These are phyloP conservation scores for Lagerstroemia speciosa DNA, from an alignment of 345 rosid genomes.

Conservation along the genomic window DNA sequence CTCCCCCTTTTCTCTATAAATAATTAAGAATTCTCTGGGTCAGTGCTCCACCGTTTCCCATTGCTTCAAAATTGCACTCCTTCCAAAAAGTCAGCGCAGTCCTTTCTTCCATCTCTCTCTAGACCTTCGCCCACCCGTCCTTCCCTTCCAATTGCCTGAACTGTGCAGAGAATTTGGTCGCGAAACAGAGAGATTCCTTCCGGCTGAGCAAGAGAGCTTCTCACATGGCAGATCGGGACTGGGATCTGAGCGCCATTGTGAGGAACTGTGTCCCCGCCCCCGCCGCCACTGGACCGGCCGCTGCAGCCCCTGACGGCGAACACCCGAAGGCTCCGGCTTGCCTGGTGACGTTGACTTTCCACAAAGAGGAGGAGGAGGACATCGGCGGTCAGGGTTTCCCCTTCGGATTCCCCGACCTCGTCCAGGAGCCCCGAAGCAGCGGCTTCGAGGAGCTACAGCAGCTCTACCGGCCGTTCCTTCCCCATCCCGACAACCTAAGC, in stretches of 20 bases:
- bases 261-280: slow-evolving; percentile 39
- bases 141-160: too few relatives aligned
- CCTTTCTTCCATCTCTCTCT: slow-evolving; percentile 28
- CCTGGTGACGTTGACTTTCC: slow-evolving; percentile 30
- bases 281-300: background rate
- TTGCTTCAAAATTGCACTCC: slow-evolving; percentile 1
- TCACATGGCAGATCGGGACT: slow-evolving; percentile 24
- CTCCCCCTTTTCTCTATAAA: slow-evolving; percentile 20
- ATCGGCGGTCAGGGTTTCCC: slow-evolving; percentile 1
- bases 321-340: slow-evolving; percentile 26
- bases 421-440: slow-evolving; percentile 4
- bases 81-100: slow-evolving; percentile 86
- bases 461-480: slow-evolving; percentile 42
- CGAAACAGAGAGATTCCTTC: background rate
- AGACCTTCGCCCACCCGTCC: too few relatives aligned
- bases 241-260: slow-evolving; percentile 83
- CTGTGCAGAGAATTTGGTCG: background rate
- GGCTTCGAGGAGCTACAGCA: slow-evolving; percentile 42
- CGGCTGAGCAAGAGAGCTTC: too few relatives aligned
- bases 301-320: background rate
- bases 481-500: background rate
- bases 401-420: slow-evolving; percentile 26
- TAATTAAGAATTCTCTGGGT: slow-evolving; percentile 21
- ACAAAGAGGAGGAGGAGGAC: slow-evolving; percentile 26
- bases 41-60: slow-evolving; percentile 42